Evolutionary conservation across 805 yeast species (phyloP).

Genomic region (Cyberlindnera samutprakarnensis): DNA sequence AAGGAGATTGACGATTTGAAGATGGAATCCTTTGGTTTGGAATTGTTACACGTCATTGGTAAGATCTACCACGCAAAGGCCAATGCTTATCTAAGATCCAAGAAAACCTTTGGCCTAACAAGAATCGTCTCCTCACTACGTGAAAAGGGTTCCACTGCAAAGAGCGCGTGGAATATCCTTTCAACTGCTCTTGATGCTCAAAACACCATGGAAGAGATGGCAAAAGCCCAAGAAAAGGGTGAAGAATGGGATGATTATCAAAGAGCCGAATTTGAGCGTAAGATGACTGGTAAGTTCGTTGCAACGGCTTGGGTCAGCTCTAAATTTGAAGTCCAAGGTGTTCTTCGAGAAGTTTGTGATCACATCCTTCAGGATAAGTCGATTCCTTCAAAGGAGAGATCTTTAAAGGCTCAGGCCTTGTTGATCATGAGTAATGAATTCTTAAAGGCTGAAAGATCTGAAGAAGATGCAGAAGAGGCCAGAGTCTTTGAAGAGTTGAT

Average conservation of each 20-base stretch:
- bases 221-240: conserved; percentile 56
- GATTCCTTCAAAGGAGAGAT: conserved; percentile 52
- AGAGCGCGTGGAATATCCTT: conserved; percentile 75
- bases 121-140: conserved; percentile 75
- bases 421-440: conserved; percentile 65
- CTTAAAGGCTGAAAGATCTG: conserved; percentile 60
- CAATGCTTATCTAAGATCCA: conserved; percentile 61
- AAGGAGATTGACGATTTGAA: conserved; percentile 74
- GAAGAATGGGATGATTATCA: conserved; percentile 47
- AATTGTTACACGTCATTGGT: conserved; percentile 79
- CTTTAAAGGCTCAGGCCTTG: conserved; percentile 75
- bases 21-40: conserved; percentile 92
- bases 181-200: conserved; percentile 88
- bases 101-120: conserved; percentile 79
- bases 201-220: conserved; percentile 63
- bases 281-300: conserved; percentile 79
- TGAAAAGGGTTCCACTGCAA: conserved; percentile 76
- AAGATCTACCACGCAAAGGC: conserved; percentile 71
- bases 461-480: conserved; percentile 84
- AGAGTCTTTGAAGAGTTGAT: conserved; percentile 86
- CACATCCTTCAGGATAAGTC: conserved; percentile 62
- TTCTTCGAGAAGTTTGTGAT: conserved; percentile 78
- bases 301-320: conserved; percentile 97
- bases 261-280: conserved; percentile 72
- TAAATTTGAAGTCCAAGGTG: conserved; percentile 73